phyloP scores from a whole-genome alignment of 2,329 filamentous ascomycete species.

The Alternaria metachromatica region DNA sequence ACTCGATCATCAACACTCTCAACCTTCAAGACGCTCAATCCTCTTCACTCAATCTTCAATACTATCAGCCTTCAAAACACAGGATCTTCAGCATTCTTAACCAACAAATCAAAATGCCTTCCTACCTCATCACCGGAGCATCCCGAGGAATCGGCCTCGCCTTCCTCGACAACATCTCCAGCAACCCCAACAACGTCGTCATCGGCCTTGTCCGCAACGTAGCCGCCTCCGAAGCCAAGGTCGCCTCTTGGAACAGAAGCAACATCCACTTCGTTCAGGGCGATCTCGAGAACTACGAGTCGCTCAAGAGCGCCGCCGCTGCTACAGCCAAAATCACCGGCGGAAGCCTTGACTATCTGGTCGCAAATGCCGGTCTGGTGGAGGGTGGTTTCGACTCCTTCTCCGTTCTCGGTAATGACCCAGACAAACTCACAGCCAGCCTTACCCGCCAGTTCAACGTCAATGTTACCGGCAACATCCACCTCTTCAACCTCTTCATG shows the following conservation, averaged over 20 bases:
- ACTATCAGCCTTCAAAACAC: too few species aligned
- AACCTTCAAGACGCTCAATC: neutral
- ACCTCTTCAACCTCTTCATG: constrained; percentile 50
- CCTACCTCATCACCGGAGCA: constrained; percentile 42
- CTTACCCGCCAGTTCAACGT: constrained; percentile 29
- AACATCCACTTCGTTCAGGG: constrained; percentile 51
- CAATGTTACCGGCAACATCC: constrained; percentile 42
- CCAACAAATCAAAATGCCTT: constrained; percentile 34
- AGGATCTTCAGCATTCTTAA: too few species aligned
- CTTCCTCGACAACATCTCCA: constrained; percentile 25
- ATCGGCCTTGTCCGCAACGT: constrained; percentile 44
- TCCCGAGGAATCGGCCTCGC: constrained; percentile 41
- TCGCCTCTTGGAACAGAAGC: constrained; percentile 8
- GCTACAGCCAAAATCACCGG: constrained; percentile 45
- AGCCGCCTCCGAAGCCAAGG: constrained; percentile 9
- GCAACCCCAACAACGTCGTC: constrained; percentile 36
- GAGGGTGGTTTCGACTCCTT: constrained; percentile 14
- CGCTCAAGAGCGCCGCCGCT: constrained; percentile 41
- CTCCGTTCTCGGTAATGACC: constrained; percentile 11
- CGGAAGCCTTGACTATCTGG: constrained; percentile 51
- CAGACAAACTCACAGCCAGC: constrained; percentile 5
- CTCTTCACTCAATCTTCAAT: too few species aligned
- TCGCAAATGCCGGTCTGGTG: constrained; percentile 50
- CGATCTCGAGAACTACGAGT: constrained; percentile 44
- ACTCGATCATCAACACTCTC: neutral